These are phyloP conservation scores for Dactylellina parvicollis DNA, from an alignment of 2,329 filamentous ascomycete species.

Conservation along the genomic window DNA sequence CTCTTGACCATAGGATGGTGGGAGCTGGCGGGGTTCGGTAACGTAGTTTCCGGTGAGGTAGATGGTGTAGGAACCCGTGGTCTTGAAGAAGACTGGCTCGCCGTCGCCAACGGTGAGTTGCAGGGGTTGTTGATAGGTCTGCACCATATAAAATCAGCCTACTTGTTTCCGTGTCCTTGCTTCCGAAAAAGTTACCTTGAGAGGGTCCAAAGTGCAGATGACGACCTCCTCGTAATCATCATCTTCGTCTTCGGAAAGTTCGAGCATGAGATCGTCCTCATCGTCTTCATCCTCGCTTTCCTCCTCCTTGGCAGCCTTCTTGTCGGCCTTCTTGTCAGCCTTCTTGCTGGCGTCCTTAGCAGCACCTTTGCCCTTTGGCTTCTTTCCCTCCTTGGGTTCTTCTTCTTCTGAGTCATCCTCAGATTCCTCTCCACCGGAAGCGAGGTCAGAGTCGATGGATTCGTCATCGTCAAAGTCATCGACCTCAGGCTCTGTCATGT, in stretches of 20 bases:
- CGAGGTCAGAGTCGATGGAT: constrained; percentile 71
- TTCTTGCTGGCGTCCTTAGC: constrained; percentile 68
- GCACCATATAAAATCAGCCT: constrained; percentile 15
- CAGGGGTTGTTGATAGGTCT: constrained; percentile 95
- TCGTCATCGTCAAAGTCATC: constrained; percentile 70
- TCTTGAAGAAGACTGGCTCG: constrained; percentile 91
- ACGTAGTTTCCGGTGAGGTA: constrained; percentile 97
- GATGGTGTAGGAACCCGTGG: constrained; percentile 86
- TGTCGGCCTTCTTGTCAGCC: constrained; percentile 69
- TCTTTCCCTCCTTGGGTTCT: constrained; percentile 76
- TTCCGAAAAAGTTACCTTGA: constrained; percentile 73
- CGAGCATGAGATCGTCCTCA: constrained; percentile 63
- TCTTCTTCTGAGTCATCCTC: constrained; percentile 65
- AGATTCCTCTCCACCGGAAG: constrained; percentile 64
- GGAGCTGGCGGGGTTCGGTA: constrained; percentile 68
- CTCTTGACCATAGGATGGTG: constrained; percentile 61
- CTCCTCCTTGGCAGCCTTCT: constrained; percentile 72
- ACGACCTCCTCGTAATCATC: constrained; percentile 81
- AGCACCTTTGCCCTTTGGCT: constrained; percentile 78
- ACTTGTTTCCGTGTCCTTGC: not conserved
- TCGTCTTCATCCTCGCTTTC: constrained; percentile 66
- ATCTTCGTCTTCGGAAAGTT: constrained; percentile 60
- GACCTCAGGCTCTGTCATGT: constrained; percentile 64
- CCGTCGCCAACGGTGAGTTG: constrained; percentile 90
- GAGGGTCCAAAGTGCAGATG: constrained; percentile 92